Percentiles rank a stretch among this genome's conserved stretches.
Conservation (phyloP, 495 filamentous ascomycete species). For the Evansstolkia leycettana region DNA sequence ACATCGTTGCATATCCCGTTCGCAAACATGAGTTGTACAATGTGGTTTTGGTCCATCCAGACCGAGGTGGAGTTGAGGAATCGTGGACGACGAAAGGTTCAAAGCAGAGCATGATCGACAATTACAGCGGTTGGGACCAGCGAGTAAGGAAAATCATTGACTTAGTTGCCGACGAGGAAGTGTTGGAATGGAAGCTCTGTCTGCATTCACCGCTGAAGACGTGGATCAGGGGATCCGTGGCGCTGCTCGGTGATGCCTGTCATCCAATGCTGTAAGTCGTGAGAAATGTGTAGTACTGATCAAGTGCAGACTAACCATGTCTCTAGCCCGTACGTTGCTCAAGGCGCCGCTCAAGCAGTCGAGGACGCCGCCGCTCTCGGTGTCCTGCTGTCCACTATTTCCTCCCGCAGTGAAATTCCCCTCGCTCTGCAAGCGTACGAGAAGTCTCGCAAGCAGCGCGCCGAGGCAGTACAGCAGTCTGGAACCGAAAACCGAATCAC, state of each 20-base stretch:
- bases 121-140: constrained; percentile 27
- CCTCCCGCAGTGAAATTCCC: constrained; percentile 24
- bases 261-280: constrained; percentile 47
- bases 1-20: constrained; percentile 33
- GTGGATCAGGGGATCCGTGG: constrained; percentile 46
- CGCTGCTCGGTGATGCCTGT: constrained; percentile 54
- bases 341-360: constrained; percentile 41
- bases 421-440: constrained; percentile 35
- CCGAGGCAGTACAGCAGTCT: constrained; percentile 36
- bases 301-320: background rate
- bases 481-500: constrained; percentile 37
- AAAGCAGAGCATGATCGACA: constrained; percentile 28
- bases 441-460: constrained; percentile 34
- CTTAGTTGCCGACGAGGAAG: constrained; percentile 32
- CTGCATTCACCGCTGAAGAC: constrained; percentile 40
- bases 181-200: constrained; percentile 56
- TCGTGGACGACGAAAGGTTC: constrained; percentile 32
- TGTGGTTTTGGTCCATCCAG: constrained; percentile 30
- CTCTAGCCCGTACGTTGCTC: constrained; percentile 29
- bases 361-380: constrained; percentile 45
- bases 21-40: constrained; percentile 32
- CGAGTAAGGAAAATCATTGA: constrained; percentile 24
- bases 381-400: constrained; percentile 29
- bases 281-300: background rate
- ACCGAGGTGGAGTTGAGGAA: constrained; percentile 23